These are phyloP conservation scores for Solanum raphanifolium DNA, from an alignment of 257 asterid species.

Conservation along the genomic window DNA sequence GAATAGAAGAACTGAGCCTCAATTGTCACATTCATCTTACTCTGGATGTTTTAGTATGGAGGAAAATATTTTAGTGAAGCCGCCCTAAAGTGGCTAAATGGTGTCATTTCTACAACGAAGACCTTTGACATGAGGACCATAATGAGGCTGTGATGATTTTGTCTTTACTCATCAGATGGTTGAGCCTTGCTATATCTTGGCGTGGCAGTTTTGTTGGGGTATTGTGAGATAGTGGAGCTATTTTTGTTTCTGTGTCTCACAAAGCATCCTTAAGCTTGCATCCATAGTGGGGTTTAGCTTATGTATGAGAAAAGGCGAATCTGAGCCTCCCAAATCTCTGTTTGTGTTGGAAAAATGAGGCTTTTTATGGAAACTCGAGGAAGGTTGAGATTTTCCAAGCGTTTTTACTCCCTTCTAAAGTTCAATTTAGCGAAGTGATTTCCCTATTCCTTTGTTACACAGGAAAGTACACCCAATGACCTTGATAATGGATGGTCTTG, in stretches of 20 bases:
- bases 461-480: background rate
- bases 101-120: background rate
- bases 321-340: background rate
- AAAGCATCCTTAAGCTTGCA: background rate
- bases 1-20: background rate
- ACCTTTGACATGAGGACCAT: background rate
- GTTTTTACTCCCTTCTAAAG: background rate
- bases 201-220: background rate
- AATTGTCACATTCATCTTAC: background rate
- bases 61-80: background rate
- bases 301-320: background rate
- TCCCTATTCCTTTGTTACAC: background rate
- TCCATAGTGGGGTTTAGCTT: background rate
- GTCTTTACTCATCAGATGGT: background rate
- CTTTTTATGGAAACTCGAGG: background rate
- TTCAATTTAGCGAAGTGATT: background rate
- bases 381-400: background rate
- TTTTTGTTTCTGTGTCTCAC: conserved; percentile 5
- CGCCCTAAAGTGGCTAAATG: background rate
- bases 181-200: background rate
- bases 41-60: background rate
- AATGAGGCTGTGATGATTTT: background rate
- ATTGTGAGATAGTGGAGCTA: background rate
- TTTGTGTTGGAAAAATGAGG: conserved; percentile 5
- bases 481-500: background rate